These are phyloP conservation scores for Alopecurus myosuroides DNA, from an alignment of 176 grass and related monocot genomes.

Conservation along the genomic window DNA sequence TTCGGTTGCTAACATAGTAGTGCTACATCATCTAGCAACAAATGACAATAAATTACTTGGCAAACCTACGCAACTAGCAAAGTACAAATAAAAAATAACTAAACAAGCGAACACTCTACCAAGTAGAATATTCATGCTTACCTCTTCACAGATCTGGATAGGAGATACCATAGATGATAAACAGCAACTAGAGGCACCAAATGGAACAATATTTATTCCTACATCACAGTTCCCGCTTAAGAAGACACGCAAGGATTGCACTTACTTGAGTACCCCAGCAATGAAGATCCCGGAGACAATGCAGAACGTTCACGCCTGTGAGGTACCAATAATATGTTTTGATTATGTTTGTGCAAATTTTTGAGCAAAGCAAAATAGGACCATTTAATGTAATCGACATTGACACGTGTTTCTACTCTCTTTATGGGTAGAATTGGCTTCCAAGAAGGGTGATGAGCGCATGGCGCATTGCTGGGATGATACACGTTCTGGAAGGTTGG, in stretches of 20 bases:
- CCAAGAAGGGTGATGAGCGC: slow-evolving; percentile 94
- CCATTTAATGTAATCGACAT: no score
- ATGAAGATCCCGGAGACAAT: slow-evolving; percentile 72
- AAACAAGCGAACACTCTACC: slow-evolving; percentile 1
- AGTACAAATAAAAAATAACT: neutral
- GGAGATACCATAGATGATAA: slow-evolving; percentile 62
- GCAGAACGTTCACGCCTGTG: slow-evolving; percentile 70
- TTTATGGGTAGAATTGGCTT: slow-evolving; percentile 70
- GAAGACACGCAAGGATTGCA: slow-evolving; percentile 72
- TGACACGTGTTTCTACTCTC: neutral
- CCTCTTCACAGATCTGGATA: slow-evolving; percentile 58
- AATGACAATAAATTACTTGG: neutral
- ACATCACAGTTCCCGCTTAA: slow-evolving; percentile 67
- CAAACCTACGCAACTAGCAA: neutral
- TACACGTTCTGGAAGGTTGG: slow-evolving; percentile 69
- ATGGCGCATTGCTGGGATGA: slow-evolving; percentile 70
- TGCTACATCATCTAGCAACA: neutral
- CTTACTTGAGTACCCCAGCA: slow-evolving; percentile 62
- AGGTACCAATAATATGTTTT: slow-evolving; percentile 43
- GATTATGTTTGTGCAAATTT: neutral
- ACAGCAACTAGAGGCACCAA: slow-evolving; percentile 57
- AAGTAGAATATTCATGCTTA: slow-evolving; percentile 8
- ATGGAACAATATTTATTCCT: slow-evolving; percentile 55
- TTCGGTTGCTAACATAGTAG: neutral
- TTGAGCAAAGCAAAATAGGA: neutral